Conservation (phyloP, 176 grass and related monocot genomes). For the Avena sativa region DNA sequence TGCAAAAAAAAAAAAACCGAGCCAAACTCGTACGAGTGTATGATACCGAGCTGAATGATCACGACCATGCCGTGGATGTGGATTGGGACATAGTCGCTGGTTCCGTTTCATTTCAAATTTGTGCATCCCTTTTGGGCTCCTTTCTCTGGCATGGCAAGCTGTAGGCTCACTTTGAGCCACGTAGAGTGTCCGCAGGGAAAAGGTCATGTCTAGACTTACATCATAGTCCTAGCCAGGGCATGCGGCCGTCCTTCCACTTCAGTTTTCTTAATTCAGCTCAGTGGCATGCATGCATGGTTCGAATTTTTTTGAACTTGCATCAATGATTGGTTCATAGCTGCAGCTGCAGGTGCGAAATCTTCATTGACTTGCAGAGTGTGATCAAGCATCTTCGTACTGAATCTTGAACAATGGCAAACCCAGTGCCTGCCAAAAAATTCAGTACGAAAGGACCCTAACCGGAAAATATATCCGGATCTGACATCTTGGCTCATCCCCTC, state of each 20-base stretch:
- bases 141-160: constrained; percentile 26
- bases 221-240: not conserved
- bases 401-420: too few species aligned
- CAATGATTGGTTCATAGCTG: not conserved
- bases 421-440: too few species aligned
- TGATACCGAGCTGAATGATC: not conserved
- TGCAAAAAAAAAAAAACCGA: not conserved
- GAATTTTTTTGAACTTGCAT: constrained; percentile 32
- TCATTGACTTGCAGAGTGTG: not conserved
- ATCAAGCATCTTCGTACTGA: not conserved
- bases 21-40: not conserved
- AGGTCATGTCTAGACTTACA: constrained; percentile 14
- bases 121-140: not conserved
- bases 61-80: not conserved
- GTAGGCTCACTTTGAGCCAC: constrained; percentile 51
- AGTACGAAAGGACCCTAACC: too few species aligned
- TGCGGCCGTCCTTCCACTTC: not conserved
- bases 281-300: constrained; percentile 26
- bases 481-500: too few species aligned
- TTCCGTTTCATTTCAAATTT: constrained; percentile 38
- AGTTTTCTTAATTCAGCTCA: constrained; percentile 3
- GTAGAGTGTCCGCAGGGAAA: constrained; percentile 22
- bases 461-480: too few species aligned
- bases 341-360: not conserved
- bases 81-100: not conserved